Base-by-base conservation (phyloP, 495 filamentous ascomycete species). In the Tuber melanosporum region DNA sequence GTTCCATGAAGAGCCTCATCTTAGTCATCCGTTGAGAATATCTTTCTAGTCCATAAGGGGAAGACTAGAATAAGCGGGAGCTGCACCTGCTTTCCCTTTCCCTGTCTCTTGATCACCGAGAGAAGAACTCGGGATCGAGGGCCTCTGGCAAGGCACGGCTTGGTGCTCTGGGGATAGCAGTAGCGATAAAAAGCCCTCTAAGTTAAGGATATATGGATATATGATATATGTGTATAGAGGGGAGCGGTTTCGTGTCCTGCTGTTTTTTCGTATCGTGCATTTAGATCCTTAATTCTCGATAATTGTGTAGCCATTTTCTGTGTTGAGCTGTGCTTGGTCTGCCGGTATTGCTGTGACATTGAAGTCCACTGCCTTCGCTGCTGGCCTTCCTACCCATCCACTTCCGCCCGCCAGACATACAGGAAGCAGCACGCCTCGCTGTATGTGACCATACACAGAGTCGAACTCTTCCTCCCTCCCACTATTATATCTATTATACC, bases 391-490 rank as follows among this genome's bases (percentile, higher is more conserved):
- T 41, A 66, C 32, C 52, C 52, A 57, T n/a, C 57, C 57, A 66
- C 57, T 26, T 66, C 57, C 57, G 26, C 57, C 57, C 26, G 57
- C 57, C 32, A 66, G 57, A 66, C 57, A 66, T 32, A 32, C 26
- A 36, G 57, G 26, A 66, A 66, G 26, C 57, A 66, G 57, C 57
- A 66, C 57, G 10, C 14, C 3, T 36, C 7, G 57, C 14, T 66
- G 57, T 66, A 36, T 19, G 26, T 36, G 57, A 17, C 26, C 57
- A 17, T 17, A 66, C 57, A 36, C 26, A 26, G 57, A 14, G 57
- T 66, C 52, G 52, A 14, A 57, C 22, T 26, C n/a, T 57, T 26
- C n/a, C 76, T 75, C 66, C 66, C 74, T 78, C n/a, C 42, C 71
- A 43, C 74, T 78, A 42, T 36, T 73, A 43, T 43, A 43, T 43